phyloP scores from a whole-genome alignment of 2,329 filamentous ascomycete species.

The Alternaria metachromatica region DNA sequence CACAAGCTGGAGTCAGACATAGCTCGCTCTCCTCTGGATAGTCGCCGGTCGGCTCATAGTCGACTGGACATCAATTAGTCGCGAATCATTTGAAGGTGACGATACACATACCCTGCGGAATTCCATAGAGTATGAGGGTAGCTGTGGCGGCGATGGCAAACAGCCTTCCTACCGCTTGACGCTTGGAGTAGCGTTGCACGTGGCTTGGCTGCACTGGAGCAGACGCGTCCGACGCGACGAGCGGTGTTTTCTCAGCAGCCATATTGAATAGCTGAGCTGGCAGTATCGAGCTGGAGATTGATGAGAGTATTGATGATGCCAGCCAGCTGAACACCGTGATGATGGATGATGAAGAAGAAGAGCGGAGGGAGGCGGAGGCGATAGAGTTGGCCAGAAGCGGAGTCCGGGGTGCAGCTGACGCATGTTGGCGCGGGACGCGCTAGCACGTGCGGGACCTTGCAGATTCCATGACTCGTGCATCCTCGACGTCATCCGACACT shows the following conservation, averaged over 20 bases:
- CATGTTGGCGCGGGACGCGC: slow-evolving; percentile 20
- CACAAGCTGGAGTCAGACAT: slow-evolving; percentile 66
- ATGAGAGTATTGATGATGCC: slow-evolving; percentile 12
- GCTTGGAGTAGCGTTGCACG: slow-evolving; percentile 19
- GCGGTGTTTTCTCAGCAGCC: slow-evolving; percentile 30
- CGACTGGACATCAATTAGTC: slow-evolving; percentile 7
- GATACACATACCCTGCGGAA: slow-evolving; percentile 14
- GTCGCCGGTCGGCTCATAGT: slow-evolving; percentile 7
- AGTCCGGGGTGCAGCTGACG: slow-evolving; percentile 29
- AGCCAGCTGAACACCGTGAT: slow-evolving; percentile 33
- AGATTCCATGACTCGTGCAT: slow-evolving; percentile 11
- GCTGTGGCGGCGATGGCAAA: slow-evolving; percentile 25
- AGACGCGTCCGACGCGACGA: slow-evolving; percentile 20
- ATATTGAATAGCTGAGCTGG: slow-evolving; percentile 11
- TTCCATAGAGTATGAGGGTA: slow-evolving; percentile 28
- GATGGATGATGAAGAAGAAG: slow-evolving; percentile 11
- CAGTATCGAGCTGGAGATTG: background rate
- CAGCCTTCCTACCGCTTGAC: slow-evolving; percentile 21
- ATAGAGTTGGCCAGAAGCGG: slow-evolving; percentile 25
- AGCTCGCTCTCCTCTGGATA: slow-evolving; percentile 20
- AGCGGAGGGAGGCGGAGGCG: slow-evolving; percentile 8
- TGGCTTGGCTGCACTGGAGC: slow-evolving; percentile 18
- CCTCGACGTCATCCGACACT: background rate
- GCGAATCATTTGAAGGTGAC: background rate
- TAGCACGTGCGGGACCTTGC: slow-evolving; percentile 19